Base-by-base conservation (phyloP, 352 stramenopile genomes). In the Halophytophthora polymorphica region DNA sequence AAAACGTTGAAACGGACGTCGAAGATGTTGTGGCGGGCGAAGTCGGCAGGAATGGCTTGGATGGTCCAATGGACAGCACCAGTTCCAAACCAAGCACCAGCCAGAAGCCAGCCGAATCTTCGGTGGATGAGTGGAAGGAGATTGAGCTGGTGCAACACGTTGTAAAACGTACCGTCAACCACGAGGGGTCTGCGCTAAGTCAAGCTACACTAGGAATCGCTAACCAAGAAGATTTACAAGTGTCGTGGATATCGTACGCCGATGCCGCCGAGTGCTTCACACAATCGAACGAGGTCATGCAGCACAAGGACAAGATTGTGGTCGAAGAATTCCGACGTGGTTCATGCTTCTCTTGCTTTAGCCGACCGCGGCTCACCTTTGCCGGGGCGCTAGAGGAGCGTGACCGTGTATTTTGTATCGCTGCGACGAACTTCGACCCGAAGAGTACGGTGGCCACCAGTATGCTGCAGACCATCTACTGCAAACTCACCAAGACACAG, bases 321-420 rank as follows among this genome's bases (percentile, higher is more conserved):
- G 44, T 62, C 0, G 82, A 85, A 43, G 77, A 88, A 21, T 72
- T 80, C 17, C 49, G 64, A n/a, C 41, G 57, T 2, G 39, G 50
- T 6, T 84, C 79, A 1, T 90, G 82, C 41, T 77, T 90, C 17
- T 56, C 61, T 3, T 93, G 80, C 45, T 73, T 90, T 19, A 73
- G 69, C 10, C 69, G 71, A 1, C 78, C 76, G 21, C 64, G 65
- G 3, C 55, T 94, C 10, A 55, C 61, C 6, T 94, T 89, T 43
- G 2, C 65, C 40, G 67, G 64, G 5, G 73, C 79, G 7, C 58
- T 72, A 10, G 70, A 88, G 10, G 65, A 92, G 53, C 73, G 80
- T 8, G 82, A 94, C 46, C 73, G 81, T 6, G 68, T 93, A 2
- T 92, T 89, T 52, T 91, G 78, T 38, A 69, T 84, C n/a, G 76